Evolutionary conservation across 2,329 filamentous ascomycete genomes (phyloP).

Genomic region (Calonectria hawksworthii): DNA sequence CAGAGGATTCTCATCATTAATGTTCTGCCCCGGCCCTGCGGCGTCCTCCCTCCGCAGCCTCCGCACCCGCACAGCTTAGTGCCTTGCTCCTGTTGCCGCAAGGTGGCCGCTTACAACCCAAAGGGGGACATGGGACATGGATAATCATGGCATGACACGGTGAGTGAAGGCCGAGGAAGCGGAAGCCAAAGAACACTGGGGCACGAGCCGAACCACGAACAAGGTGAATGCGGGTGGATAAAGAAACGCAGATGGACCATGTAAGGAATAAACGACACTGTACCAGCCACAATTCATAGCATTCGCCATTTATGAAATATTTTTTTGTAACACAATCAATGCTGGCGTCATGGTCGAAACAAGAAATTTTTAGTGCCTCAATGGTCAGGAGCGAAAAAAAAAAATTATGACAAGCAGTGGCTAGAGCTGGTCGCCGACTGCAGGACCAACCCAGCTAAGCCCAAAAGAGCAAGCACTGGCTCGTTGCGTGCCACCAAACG

Average conservation of each 20-base stretch:
- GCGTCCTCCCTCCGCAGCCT: neutral
- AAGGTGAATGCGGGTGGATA: neutral
- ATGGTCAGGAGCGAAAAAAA: neutral
- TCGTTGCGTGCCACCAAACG: neutral
- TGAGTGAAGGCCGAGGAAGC: neutral
- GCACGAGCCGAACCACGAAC: neutral
- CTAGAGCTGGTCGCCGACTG: neutral
- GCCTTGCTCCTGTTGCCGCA: neutral
- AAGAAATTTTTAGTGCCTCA: neutral
- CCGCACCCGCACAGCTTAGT: neutral
- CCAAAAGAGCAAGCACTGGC: conserved; percentile 7
- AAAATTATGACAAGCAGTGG: neutral
- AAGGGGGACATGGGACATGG: neutral
- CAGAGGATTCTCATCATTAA: neutral
- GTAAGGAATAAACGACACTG: neutral
- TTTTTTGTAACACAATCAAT: neutral
- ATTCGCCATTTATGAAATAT: neutral
- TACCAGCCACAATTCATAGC: neutral
- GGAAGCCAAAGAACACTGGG: neutral
- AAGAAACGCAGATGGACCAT: neutral
- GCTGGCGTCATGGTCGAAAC: neutral
- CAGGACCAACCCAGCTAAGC: neutral
- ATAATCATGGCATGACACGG: neutral
- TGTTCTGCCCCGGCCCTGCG: conserved; percentile 13
- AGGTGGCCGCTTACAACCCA: neutral